These are phyloP conservation scores for Trametes punicea DNA, from an alignment of 768 basidiomycete genomes.

Conservation along the genomic window DNA sequence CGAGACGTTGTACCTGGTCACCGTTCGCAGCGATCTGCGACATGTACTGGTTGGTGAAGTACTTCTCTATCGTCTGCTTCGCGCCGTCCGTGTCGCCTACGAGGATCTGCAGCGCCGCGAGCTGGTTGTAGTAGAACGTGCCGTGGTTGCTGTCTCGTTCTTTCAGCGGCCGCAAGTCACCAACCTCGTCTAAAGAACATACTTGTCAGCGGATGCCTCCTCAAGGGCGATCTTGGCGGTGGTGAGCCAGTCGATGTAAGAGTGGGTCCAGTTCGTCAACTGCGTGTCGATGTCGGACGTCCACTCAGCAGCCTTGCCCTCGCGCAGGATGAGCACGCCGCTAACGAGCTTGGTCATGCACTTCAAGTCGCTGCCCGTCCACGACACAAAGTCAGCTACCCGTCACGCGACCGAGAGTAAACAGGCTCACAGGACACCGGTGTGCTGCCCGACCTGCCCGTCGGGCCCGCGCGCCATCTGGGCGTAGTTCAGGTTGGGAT, in stretches of 20 bases:
- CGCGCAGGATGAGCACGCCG: conserved; percentile 51
- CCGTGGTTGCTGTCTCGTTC: conserved; percentile 54
- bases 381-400: background rate
- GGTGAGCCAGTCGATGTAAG: conserved; percentile 57
- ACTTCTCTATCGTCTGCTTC: conserved; percentile 41
- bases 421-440: conserved; percentile 49
- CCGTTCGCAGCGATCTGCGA: conserved; percentile 54
- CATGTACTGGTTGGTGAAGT: conserved; percentile 49
- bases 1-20: conserved; percentile 43
- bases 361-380: conserved; percentile 49
- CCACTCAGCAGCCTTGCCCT: conserved; percentile 49
- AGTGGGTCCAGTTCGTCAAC: conserved; percentile 48
- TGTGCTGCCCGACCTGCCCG: conserved; percentile 39
- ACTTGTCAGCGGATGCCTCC: conserved; percentile 50
- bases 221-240: conserved; percentile 45
- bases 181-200: conserved; percentile 5
- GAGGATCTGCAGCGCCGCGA: conserved; percentile 53
- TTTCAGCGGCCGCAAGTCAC: background rate
- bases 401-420: no score
- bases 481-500: conserved; percentile 54
- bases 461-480: conserved; percentile 28
- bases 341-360: conserved; percentile 53
- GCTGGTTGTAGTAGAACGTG: conserved; percentile 59
- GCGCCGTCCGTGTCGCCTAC: conserved; percentile 50
- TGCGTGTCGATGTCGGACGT: conserved; percentile 46